phyloP scores from a whole-genome alignment of 83 land plant species.

The Diphasiastrum complanatum region DNA sequence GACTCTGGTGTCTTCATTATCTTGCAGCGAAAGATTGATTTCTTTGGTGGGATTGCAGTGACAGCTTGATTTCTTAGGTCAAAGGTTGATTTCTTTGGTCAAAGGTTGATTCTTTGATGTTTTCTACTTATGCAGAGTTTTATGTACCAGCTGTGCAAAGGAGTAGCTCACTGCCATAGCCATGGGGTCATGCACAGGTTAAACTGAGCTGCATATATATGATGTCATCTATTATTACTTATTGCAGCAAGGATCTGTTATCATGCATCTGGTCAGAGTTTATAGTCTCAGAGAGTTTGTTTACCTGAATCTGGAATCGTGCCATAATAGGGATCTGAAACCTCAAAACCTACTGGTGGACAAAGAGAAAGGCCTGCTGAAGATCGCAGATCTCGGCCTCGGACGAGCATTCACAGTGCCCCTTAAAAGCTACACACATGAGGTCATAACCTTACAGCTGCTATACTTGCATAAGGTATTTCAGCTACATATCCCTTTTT shows the following conservation, averaged over 20 bases:
- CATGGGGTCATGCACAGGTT: conserved; percentile 90
- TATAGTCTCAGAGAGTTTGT: not conserved
- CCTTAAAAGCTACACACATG: conserved; percentile 83
- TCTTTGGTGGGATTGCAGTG: not conserved
- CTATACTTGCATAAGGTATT: not conserved
- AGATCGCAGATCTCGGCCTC: conserved; percentile 92
- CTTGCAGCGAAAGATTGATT: not conserved
- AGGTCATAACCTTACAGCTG: conserved; percentile 35
- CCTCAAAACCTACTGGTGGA: conserved; percentile 90
- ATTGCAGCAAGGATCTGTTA: not conserved
- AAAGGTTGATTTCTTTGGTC: not conserved
- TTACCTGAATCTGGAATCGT: no score
- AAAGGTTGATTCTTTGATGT: no score
- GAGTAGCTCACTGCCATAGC: conserved; percentile 83
- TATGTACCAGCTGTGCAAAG: conserved; percentile 87
- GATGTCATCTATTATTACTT: not conserved
- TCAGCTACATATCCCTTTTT: not conserved
- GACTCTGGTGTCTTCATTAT: not conserved
- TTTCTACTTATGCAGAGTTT: conserved; percentile 46
- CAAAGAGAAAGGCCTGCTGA: conserved; percentile 63
- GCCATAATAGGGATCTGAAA: conserved; percentile 79
- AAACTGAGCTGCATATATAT: not conserved
- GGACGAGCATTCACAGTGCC: conserved; percentile 80
- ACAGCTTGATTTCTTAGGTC: not conserved
- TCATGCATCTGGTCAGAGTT: not conserved